These are phyloP conservation scores for Spergularia bocconei DNA, from an alignment of 148 eudicot genomes.

Conservation along the genomic window DNA sequence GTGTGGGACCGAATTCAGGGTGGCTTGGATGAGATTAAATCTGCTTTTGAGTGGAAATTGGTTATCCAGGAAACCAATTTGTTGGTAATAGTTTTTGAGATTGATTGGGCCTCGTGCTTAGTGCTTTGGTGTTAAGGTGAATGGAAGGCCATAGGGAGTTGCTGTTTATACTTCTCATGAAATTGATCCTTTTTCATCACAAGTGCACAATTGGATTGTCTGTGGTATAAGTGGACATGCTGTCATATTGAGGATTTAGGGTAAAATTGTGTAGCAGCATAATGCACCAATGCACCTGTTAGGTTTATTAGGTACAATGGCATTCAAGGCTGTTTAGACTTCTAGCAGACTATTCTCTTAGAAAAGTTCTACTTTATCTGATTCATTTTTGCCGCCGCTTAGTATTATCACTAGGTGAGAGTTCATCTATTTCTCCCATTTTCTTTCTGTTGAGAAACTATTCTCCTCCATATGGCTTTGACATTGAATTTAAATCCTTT, in stretches of 20 bases:
- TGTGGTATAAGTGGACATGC: not conserved
- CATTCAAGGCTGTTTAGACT: not conserved
- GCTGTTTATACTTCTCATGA: too few species aligned
- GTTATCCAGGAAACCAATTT: not conserved
- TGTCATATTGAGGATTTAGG: not conserved
- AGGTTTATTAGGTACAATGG: not conserved
- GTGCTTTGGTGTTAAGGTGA: too few species aligned
- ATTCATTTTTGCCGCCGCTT: not conserved
- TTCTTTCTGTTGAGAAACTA: not conserved
- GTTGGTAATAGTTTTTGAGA: not conserved
- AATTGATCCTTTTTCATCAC: too few species aligned
- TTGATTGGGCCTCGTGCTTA: not conserved
- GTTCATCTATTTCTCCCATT: not conserved
- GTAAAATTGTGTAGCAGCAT: conserved; percentile 2
- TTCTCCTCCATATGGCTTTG: not conserved
- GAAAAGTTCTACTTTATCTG: not conserved
- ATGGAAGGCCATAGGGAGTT: too few species aligned
- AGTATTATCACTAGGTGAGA: too few species aligned
- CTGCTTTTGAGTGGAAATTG: not conserved
- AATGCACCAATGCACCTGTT: not conserved
- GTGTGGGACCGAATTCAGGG: too few species aligned
- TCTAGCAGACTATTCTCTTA: too few species aligned
- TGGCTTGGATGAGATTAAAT: too few species aligned
- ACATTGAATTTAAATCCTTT: not conserved
- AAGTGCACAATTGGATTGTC: too few species aligned